Conservation (phyloP, 1,284 basidiomycete genomes). For the Heterobasidion irregulare region DNA sequence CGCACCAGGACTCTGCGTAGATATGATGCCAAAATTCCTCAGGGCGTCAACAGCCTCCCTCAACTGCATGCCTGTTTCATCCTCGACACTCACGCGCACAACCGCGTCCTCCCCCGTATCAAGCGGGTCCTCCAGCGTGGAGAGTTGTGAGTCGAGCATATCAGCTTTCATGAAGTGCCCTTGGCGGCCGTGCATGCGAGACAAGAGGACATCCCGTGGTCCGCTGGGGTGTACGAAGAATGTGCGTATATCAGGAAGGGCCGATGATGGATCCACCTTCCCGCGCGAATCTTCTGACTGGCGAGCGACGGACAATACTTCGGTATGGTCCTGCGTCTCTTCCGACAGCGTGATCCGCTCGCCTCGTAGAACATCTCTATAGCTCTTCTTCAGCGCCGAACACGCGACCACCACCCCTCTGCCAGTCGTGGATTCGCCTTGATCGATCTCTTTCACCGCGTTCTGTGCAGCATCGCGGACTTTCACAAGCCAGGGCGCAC, state of each 20-base stretch:
- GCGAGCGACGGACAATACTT: background rate
- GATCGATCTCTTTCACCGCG: conserved; percentile 30
- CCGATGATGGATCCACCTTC: background rate
- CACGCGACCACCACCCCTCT: conserved; percentile 67
- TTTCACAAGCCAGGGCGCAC: conserved; percentile 77
- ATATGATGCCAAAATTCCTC: background rate
- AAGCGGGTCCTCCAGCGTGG: conserved; percentile 72
- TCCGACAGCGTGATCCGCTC: background rate
- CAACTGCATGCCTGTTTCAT: conserved; percentile 52
- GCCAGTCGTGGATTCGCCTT: conserved; percentile 25
- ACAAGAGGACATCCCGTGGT: conserved; percentile 47
- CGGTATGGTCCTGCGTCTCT: background rate
- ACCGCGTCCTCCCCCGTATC: conserved; percentile 53
- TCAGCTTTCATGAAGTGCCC: conserved; percentile 86
- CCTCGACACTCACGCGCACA: conserved; percentile 53
- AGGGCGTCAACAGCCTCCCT: conserved; percentile 18
- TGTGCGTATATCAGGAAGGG: conserved; percentile 38
- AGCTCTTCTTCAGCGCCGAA: conserved; percentile 77
- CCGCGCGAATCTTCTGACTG: background rate
- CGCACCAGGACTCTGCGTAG: background rate
- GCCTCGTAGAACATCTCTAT: conserved; percentile 79
- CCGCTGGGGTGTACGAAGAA: conserved; percentile 85
- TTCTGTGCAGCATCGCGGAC: conserved; percentile 64
- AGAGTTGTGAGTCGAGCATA: conserved; percentile 86
- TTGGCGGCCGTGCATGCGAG: conserved; percentile 64